Evolutionary conservation across 148 eudicot genomes (phyloP).

Genomic region (Vaccinium darrowii): DNA sequence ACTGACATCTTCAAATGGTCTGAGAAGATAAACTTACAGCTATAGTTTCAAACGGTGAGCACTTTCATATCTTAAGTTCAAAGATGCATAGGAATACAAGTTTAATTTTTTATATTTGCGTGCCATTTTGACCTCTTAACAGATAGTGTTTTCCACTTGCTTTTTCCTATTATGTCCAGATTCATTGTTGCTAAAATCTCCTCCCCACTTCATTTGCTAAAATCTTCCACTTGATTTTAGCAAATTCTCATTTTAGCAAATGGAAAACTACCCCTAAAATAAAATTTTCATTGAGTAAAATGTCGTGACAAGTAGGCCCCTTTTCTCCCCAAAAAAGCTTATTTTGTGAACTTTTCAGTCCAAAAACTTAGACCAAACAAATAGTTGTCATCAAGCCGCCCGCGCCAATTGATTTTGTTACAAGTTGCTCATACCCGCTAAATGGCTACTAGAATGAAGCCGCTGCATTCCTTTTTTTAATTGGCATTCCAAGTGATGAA

Average conservation of each 20-base stretch:
- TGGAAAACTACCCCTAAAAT: no score
- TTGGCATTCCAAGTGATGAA: not conserved
- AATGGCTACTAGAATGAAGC: not conserved
- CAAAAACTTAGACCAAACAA: not conserved
- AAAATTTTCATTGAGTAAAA: not conserved
- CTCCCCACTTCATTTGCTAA: no score
- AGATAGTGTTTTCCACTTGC: not conserved
- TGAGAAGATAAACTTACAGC: constrained; percentile 57
- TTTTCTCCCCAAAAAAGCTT: not conserved
- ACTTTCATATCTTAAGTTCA: not conserved
- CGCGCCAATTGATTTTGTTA: not conserved
- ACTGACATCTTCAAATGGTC: constrained; percentile 86
- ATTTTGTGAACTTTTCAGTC: not conserved
- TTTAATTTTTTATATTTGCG: not conserved
- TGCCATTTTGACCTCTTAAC: not conserved
- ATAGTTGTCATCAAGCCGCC: not conserved
- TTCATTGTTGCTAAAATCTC: no score
- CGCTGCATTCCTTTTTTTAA: not conserved
- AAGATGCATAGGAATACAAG: not conserved
- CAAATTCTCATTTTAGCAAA: no score
- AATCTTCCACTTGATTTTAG: no score
- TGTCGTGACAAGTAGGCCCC: not conserved
- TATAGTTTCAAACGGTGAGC: constrained; percentile 18
- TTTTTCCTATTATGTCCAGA: not conserved
- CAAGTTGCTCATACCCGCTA: not conserved